Conservation (phyloP, 306 rosid genomes). For the Canavalia gladiata region DNA sequence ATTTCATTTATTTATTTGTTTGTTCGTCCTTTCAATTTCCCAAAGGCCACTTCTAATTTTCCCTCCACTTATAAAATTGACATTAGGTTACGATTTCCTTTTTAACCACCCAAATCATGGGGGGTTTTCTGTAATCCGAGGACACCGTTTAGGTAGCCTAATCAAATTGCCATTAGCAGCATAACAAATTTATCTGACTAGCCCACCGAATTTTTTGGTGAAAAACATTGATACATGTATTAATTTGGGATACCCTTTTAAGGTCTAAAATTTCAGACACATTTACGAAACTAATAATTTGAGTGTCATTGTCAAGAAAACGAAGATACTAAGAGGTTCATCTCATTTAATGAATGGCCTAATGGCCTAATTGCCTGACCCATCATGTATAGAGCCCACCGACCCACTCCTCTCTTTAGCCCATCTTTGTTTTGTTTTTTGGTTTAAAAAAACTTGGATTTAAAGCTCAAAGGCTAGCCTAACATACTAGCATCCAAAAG, state of each 20-base stretch:
- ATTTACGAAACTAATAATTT: neutral
- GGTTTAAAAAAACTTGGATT: too few relatives aligned
- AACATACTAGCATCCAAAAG: too few relatives aligned
- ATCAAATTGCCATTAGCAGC: neutral
- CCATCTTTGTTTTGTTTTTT: neutral
- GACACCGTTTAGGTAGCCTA: neutral
- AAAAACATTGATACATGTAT: neutral
- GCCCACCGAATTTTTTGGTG: neutral
- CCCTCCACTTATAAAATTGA: too few relatives aligned
- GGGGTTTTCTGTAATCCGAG: neutral
- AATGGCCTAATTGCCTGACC: neutral
- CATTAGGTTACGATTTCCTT: too few relatives aligned
- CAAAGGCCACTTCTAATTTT: neutral
- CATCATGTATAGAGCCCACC: neutral
- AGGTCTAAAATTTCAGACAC: neutral
- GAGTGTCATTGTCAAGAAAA: neutral
- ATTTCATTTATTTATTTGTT: neutral
- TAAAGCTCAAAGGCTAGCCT: too few relatives aligned
- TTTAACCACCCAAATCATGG: too few relatives aligned
- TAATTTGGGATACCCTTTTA: neutral
- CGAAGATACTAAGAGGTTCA: conserved; percentile 6
- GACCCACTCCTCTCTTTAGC: neutral
- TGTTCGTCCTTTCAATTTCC: neutral
- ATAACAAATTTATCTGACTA: neutral
- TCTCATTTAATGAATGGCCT: conserved; percentile 10